Evolutionary conservation across 805 yeast species (phyloP).

Genomic region (Helenozyma rhizophorensis): DNA sequence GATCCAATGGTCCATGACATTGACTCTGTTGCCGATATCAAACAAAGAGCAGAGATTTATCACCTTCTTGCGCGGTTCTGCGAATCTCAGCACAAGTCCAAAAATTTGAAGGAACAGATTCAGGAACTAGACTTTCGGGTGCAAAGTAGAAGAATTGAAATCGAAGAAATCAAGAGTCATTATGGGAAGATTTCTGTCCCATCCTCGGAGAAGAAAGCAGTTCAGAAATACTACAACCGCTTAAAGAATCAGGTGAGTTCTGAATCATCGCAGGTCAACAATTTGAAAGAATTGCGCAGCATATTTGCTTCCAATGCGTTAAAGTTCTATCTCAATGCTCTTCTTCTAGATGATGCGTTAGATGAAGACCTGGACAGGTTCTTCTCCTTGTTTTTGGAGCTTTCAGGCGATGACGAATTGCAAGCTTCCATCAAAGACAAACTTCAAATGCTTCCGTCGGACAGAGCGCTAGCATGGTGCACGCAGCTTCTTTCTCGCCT

Average conservation of each 20-base stretch:
- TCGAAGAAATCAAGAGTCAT: conserved; percentile 44
- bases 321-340: conserved; percentile 53
- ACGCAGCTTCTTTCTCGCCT: conserved; percentile 77
- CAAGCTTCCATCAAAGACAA: conserved; percentile 37
- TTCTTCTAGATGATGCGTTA: conserved; percentile 38
- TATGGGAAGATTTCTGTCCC: conserved; percentile 37
- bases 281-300: conserved; percentile 32
- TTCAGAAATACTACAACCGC: conserved; percentile 48
- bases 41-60: conserved; percentile 42
- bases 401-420: conserved; percentile 41
- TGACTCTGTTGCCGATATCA: conserved; percentile 7
- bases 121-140: conserved; percentile 36
- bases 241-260: conserved; percentile 43
- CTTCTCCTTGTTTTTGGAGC: conserved; percentile 79
- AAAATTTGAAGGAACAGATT: conserved; percentile 42
- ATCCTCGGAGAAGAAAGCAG: conserved; percentile 47
- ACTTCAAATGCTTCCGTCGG: conserved; percentile 46
- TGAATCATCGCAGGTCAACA: conserved; percentile 45
- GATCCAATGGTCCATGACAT: conserved; percentile 34
- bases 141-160: conserved; percentile 41
- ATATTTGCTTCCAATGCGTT: conserved; percentile 51
- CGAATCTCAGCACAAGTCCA: conserved; percentile 53
- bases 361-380: conserved; percentile 67
- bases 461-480: conserved; percentile 73
- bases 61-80: conserved; percentile 71